Evolutionary conservation across 2,329 filamentous ascomycete species (phyloP).

Genomic region (Phymatotrichopsis omnivora): DNA sequence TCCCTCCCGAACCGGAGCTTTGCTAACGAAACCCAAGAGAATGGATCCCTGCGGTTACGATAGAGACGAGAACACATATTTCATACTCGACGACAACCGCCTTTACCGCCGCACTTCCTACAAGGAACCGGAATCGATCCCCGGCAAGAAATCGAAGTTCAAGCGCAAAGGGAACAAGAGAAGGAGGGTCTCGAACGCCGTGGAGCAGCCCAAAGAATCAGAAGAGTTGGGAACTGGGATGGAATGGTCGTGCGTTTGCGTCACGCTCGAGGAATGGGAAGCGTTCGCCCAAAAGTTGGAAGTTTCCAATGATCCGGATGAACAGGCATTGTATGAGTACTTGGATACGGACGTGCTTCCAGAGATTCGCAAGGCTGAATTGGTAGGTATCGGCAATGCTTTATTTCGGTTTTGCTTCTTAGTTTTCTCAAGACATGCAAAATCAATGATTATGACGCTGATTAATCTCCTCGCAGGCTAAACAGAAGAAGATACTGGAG

Average conservation of each 20-base stretch:
- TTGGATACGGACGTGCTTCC: constrained; percentile 72
- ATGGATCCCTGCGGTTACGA: constrained; percentile 87
- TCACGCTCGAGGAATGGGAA: constrained; percentile 68
- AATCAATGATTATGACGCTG: constrained; percentile 7
- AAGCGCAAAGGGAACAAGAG: constrained; percentile 37
- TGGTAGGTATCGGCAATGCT: constrained; percentile 36
- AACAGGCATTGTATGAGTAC: constrained; percentile 63
- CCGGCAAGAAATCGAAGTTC: constrained; percentile 38
- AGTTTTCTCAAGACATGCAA: not conserved
- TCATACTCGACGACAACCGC: constrained; percentile 85
- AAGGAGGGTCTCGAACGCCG: constrained; percentile 35
- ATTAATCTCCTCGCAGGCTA: constrained; percentile 8
- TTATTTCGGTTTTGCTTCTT: not conserved
- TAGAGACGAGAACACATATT: constrained; percentile 73
- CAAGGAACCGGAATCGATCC: constrained; percentile 54
- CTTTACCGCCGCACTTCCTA: constrained; percentile 69
- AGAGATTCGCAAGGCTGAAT: constrained; percentile 66
- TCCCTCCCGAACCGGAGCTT: too few relatives aligned
- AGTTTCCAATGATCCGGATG: constrained; percentile 71
- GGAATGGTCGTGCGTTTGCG: constrained; percentile 84
- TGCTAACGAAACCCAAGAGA: constrained; percentile 41
- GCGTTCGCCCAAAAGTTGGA: constrained; percentile 59
- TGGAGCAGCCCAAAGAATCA: constrained; percentile 37
- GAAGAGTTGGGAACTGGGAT: constrained; percentile 38
- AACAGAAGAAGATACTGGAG: constrained; percentile 36